Base-by-base conservation (phyloP, 208 protist species). In the Wallacemonas sp. region DNA sequence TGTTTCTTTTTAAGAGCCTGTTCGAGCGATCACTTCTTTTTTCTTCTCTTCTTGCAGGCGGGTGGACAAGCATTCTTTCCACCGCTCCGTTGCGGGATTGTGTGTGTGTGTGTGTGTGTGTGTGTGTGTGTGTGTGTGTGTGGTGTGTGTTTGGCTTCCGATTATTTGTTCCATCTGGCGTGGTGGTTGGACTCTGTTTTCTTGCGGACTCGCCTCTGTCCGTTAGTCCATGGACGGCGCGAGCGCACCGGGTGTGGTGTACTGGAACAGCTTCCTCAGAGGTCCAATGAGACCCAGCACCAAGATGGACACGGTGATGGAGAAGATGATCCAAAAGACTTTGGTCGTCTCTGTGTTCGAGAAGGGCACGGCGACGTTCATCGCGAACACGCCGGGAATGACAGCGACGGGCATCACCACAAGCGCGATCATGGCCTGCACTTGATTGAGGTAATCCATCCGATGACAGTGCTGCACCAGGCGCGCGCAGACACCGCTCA, bases 361-460 rank as follows among this genome's bases (percentile, higher is more conserved):
- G 65, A 81, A 95, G 2, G 89, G 89, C 14, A 92, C 84, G 2
- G 49, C 59, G 2, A 92, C 81, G 70, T 95, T 95, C 65, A 79
- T 84, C 2, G 89, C 70, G n/a, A 81, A 92, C 20, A 95, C 7
- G 23, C 77, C 81, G 0, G 89, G 89, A 41, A 95, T 77, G 41
- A 95, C 76, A 23, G 69, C 72, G 25, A 92, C 77, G 1, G 89
- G 89, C 79, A 95, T 92, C 55, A 89, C 75, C 1, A 95, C 70
- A 1, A 95, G 74, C 2, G 86, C 38, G 41, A 95, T 91, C 61
- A 86, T 76, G 16, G 84, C 76, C 71, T 92, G 79, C 33, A 95
- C 78, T 68, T 85, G 70, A 64, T 87, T 95, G 42, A 95, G 50
- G 48, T 89, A 95, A 50, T 95, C 89, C 86, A 95, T 90, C 41